phyloP scores from a whole-genome alignment of 495 filamentous ascomycete species.

The Aspergillus sclerotiicarbonarius region DNA sequence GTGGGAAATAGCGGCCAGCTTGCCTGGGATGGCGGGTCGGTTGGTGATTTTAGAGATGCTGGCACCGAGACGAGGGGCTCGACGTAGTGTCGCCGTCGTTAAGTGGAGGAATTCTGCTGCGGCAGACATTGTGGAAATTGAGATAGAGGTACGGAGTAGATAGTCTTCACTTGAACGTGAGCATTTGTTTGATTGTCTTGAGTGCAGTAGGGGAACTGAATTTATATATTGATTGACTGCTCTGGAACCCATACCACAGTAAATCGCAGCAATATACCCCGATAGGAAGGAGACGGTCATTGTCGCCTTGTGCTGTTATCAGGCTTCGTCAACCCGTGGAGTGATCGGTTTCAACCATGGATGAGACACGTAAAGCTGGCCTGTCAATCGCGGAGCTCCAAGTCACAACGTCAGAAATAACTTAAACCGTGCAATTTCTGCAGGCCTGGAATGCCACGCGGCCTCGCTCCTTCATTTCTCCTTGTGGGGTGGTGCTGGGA shows the following conservation, averaged over 20 bases:
- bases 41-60: not conserved
- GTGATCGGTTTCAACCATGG: not conserved
- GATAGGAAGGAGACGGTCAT: not conserved
- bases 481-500: not conserved
- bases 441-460: not conserved
- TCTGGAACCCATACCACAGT: not conserved
- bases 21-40: slow-evolving; percentile 4
- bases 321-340: not conserved
- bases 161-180: not conserved
- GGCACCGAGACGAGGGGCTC: not conserved
- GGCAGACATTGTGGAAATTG: not conserved
- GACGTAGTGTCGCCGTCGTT: not conserved
- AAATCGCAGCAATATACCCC: not conserved
- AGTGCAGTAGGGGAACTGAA: not conserved
- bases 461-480: not conserved
- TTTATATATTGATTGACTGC: not conserved
- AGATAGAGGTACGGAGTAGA: not conserved
- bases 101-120: slow-evolving; percentile 4
- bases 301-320: not conserved
- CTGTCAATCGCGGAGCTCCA: not conserved
- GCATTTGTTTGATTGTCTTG: not conserved
- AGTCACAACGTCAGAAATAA: not conserved
- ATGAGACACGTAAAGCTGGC: not conserved
- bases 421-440: not conserved
- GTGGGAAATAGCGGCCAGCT: slow-evolving; percentile 11